Evolutionary conservation across 371 early-diverging fungal species (phyloP).

Genomic region (Zychaea mexicana): DNA sequence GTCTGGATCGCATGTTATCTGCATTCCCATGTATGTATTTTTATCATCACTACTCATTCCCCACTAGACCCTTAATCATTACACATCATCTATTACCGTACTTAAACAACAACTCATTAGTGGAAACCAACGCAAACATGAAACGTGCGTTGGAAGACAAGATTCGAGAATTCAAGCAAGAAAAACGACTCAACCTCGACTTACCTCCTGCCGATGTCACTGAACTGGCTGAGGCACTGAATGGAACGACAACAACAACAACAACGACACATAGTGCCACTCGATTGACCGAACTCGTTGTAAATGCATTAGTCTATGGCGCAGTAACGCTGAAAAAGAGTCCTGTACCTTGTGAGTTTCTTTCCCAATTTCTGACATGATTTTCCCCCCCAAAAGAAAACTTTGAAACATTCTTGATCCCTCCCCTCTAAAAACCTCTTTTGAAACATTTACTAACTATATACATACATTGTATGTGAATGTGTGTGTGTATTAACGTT

Average conservation of each 20-base stretch:
- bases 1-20: constrained; percentile 47
- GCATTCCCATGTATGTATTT: constrained; percentile 53
- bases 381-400: too few relatives aligned
- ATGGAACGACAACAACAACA: too few relatives aligned
- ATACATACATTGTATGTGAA: too few relatives aligned
- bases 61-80: too few relatives aligned
- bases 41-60: too few relatives aligned
- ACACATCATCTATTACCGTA: too few relatives aligned
- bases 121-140: constrained; percentile 46
- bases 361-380: neutral
- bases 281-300: constrained; percentile 42
- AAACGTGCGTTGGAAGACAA: constrained; percentile 46
- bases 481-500: too few relatives aligned
- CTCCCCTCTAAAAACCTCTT: too few relatives aligned
- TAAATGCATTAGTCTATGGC: constrained; percentile 54
- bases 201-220: constrained; percentile 8
- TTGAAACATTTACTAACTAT: too few relatives aligned
- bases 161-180: constrained; percentile 29
- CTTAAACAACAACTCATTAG: constrained; percentile 16
- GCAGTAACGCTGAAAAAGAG: constrained; percentile 67
- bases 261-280: neutral
- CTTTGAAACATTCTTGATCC: neutral
- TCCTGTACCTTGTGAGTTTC: constrained; percentile 51
- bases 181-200: constrained; percentile 16
- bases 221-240: neutral